These are phyloP conservation scores for Apiospora arundinis DNA, from an alignment of 2,329 filamentous ascomycete genomes.

Conservation along the genomic window DNA sequence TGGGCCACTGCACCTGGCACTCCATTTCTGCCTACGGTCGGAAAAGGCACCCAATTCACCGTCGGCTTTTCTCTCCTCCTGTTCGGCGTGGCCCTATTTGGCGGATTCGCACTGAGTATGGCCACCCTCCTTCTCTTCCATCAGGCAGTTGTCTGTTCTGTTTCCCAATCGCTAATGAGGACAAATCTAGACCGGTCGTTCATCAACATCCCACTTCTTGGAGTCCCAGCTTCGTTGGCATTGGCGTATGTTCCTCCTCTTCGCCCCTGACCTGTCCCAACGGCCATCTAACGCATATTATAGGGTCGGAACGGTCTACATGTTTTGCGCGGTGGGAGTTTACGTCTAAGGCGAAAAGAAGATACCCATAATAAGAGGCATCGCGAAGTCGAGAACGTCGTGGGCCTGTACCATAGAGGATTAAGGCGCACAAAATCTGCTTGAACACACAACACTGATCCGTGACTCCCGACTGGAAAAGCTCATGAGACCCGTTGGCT, in stretches of 20 bases:
- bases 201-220: constrained; percentile 76
- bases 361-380: constrained; percentile 49
- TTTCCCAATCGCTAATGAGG: constrained; percentile 30
- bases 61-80: constrained; percentile 80
- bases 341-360: constrained; percentile 74
- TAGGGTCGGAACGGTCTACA: constrained; percentile 94
- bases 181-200: constrained; percentile 76
- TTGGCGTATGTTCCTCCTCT: constrained; percentile 73
- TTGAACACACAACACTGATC: constrained; percentile 30
- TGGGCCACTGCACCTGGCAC: constrained; percentile 92
- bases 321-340: constrained; percentile 98
- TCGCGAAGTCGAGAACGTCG: constrained; percentile 31
- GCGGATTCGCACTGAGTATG: constrained; percentile 86
- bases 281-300: constrained; percentile 26
- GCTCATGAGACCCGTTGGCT: not conserved
- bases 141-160: constrained; percentile 6
- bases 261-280: constrained; percentile 22
- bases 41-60: constrained; percentile 84
- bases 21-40: constrained; percentile 80
- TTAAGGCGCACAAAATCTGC: constrained; percentile 39
- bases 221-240: constrained; percentile 84
- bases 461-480: constrained; percentile 30
- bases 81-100: constrained; percentile 73
- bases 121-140: constrained; percentile 20
- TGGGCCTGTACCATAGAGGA: constrained; percentile 49